phyloP scores from a whole-genome alignment of 2,329 filamentous ascomycete genomes.

The Fusarium tanahbumbuense region DNA sequence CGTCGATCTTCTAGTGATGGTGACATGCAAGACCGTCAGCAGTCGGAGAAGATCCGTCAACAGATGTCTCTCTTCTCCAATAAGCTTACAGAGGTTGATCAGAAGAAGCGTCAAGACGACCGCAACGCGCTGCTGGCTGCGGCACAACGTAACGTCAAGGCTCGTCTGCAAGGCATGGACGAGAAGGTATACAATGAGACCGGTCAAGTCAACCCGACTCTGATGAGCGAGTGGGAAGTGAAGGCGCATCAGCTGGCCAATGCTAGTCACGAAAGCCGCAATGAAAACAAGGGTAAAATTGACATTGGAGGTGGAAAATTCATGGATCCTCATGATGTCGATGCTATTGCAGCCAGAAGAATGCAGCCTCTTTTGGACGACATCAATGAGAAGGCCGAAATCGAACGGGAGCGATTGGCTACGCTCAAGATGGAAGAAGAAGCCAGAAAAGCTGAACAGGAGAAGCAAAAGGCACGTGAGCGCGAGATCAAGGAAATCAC shows the following conservation, averaged over 20 bases:
- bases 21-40: constrained; percentile 71
- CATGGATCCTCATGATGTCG: constrained; percentile 80
- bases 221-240: constrained; percentile 81
- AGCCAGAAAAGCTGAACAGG: constrained; percentile 64
- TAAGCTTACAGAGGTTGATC: constrained; percentile 75
- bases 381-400: constrained; percentile 82
- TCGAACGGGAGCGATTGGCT: constrained; percentile 74
- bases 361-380: constrained; percentile 88
- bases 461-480: constrained; percentile 61
- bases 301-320: constrained; percentile 85
- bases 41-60: constrained; percentile 77
- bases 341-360: constrained; percentile 79
- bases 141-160: constrained; percentile 87
- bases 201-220: constrained; percentile 75
- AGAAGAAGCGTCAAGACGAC: constrained; percentile 79
- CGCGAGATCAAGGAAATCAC: constrained; percentile 65
- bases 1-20: constrained; percentile 76
- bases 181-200: constrained; percentile 81
- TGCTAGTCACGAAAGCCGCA: constrained; percentile 70
- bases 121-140: constrained; percentile 79
- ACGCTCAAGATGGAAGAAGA: constrained; percentile 73
- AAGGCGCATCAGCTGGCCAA: constrained; percentile 78
- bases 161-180: constrained; percentile 82
- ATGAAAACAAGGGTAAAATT: constrained; percentile 65
- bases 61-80: constrained; percentile 84